phyloP scores from a whole-genome alignment of 2,329 filamentous ascomycete species.

The Cucurbitaria berberidis region DNA sequence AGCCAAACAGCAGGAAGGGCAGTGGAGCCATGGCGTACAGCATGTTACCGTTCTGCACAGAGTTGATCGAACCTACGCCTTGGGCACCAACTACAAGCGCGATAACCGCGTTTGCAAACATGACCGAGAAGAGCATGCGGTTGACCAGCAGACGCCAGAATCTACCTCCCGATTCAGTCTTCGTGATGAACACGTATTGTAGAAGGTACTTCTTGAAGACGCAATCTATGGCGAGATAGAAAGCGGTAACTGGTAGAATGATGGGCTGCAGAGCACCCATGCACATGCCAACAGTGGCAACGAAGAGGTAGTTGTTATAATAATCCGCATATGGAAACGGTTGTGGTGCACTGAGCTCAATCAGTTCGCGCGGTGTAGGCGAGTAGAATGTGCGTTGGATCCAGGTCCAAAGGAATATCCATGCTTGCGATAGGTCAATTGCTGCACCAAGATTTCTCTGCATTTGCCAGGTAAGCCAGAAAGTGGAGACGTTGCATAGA shows the following conservation, averaged over 20 bases:
- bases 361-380: constrained; percentile 88
- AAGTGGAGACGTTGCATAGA: constrained; percentile 81
- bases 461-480: constrained; percentile 88
- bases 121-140: constrained; percentile 80
- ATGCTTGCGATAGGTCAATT: constrained; percentile 84
- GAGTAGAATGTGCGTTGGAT: constrained; percentile 79
- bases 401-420: constrained; percentile 79
- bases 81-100: constrained; percentile 77
- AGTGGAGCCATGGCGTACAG: constrained; percentile 76
- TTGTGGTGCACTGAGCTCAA: constrained; percentile 89
- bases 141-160: constrained; percentile 94
- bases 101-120: constrained; percentile 78
- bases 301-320: constrained; percentile 97
- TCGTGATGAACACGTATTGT: constrained; percentile 85
- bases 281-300: constrained; percentile 82
- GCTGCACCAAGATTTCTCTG: constrained; percentile 86
- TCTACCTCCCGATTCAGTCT: constrained; percentile 90
- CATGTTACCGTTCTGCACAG: constrained; percentile 52
- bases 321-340: constrained; percentile 94
- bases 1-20: constrained; percentile 76
- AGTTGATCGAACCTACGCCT: constrained; percentile 57
- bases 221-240: constrained; percentile 86
- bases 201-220: constrained; percentile 94
- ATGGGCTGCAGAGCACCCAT: constrained; percentile 87
- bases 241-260: constrained; percentile 80